Evolutionary conservation across 352 stramenopile species (phyloP).

Genomic region (Phytophthora fragariae): DNA sequence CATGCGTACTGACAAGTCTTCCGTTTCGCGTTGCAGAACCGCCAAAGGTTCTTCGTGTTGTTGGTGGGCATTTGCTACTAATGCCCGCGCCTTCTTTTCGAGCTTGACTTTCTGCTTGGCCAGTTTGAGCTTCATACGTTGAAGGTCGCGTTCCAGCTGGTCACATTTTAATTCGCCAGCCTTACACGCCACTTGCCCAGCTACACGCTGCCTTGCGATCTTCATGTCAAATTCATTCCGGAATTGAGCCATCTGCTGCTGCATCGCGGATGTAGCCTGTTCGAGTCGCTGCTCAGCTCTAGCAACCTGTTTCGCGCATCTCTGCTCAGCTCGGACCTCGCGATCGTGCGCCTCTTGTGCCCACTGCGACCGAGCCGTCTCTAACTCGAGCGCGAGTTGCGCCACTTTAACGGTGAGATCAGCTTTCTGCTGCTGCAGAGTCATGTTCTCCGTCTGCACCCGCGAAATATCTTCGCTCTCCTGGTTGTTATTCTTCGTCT

Average conservation of each 20-base stretch:
- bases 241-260: slow-evolving; percentile 43
- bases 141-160: slow-evolving; percentile 33
- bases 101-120: slow-evolving; percentile 62
- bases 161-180: slow-evolving; percentile 36
- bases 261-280: slow-evolving; percentile 47
- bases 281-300: slow-evolving; percentile 29
- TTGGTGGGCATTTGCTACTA: slow-evolving; percentile 41
- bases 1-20: slow-evolving; percentile 25
- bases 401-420: slow-evolving; percentile 40
- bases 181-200: slow-evolving; percentile 40
- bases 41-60: slow-evolving; percentile 27
- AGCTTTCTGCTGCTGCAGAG: slow-evolving; percentile 42
- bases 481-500: slow-evolving; percentile 16
- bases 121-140: slow-evolving; percentile 32
- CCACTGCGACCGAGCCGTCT: slow-evolving; percentile 35
- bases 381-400: slow-evolving; percentile 44
- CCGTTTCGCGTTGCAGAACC: slow-evolving; percentile 27
- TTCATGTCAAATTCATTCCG: slow-evolving; percentile 37
- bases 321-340: slow-evolving; percentile 26
- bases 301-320: slow-evolving; percentile 19
- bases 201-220: slow-evolving; percentile 37
- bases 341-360: slow-evolving; percentile 29
- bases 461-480: slow-evolving; percentile 27
- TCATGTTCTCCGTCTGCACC: slow-evolving; percentile 17
- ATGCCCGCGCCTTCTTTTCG: slow-evolving; percentile 54